Percentiles rank a stretch among this genome's conserved stretches.
Conservation (phyloP, 345 rosid genomes). For the Acer saccharum region DNA sequence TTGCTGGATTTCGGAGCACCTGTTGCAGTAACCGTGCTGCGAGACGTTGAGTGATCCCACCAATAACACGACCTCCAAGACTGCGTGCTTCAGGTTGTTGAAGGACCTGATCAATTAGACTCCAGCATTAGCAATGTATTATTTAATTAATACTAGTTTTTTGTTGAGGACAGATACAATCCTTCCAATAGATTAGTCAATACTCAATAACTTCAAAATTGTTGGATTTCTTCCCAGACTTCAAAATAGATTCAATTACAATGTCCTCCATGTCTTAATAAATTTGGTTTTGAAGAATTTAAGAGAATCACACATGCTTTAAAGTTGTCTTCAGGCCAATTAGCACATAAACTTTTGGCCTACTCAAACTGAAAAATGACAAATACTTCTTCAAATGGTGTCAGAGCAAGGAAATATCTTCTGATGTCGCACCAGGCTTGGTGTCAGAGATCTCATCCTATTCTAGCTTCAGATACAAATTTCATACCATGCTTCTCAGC, state of each 20-base stretch:
- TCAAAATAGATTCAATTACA: background rate
- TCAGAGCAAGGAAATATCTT: background rate
- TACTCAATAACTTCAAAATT: background rate
- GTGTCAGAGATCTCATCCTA: background rate
- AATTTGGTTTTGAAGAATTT: background rate
- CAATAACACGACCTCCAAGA: conserved; percentile 74
- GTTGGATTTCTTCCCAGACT: background rate
- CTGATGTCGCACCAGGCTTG: background rate
- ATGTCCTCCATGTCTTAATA: background rate
- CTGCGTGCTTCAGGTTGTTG: conserved; percentile 85
- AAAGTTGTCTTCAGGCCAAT: background rate
- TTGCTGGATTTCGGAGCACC: conserved; percentile 56
- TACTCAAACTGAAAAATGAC: background rate
- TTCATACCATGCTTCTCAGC: background rate
- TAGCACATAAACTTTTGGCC: background rate
- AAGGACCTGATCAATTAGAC: conserved; percentile 56
- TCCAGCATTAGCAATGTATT: conserved; percentile 13
- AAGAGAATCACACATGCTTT: background rate
- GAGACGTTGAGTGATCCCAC: conserved; percentile 84
- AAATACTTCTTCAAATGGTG: background rate
- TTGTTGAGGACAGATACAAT: background rate
- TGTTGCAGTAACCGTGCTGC: conserved; percentile 93
- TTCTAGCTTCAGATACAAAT: background rate
- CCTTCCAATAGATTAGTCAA: background rate
- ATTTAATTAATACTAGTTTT: background rate